A percentile compares a stretch with the other conserved stretches of the same genome.
These are phyloP conservation scores for Cyberlindnera maritima DNA, from an alignment of 805 yeast genomes.

Conservation along the genomic window DNA sequence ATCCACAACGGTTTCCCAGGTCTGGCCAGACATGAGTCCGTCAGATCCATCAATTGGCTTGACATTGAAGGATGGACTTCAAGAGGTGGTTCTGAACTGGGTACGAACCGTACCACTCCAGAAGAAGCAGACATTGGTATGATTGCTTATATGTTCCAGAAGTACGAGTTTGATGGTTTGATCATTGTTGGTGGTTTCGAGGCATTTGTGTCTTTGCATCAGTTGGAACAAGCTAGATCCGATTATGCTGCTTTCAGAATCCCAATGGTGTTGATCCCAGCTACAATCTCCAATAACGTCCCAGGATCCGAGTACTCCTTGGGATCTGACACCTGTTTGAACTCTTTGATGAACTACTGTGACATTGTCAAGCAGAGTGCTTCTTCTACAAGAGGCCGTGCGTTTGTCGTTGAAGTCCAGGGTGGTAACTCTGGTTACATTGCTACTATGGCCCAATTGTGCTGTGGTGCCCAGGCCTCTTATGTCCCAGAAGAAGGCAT, in stretches of 20 bases:
- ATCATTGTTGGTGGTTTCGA: conserved; percentile 95
- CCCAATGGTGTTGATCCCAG: conserved; percentile 91
- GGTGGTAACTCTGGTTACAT: conserved; percentile 96
- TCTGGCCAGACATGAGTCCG: conserved; percentile 83
- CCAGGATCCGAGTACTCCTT: conserved; percentile 97
- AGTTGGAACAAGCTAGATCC: conserved; percentile 71
- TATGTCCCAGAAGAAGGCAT: conserved; percentile 64
- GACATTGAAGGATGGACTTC: conserved; percentile 87
- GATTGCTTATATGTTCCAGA: conserved; percentile 90
- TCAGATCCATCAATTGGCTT: conserved; percentile 72
- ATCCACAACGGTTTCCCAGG: conserved; percentile 94
- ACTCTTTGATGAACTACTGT: conserved; percentile 86
- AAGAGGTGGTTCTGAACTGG: conserved; percentile 93
- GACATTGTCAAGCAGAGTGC: conserved; percentile 95
- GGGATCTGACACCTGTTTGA: conserved; percentile 95
- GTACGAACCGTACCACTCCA: conserved; percentile 89
- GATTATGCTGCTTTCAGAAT: conserved; percentile 89
- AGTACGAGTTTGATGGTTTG: conserved; percentile 82
- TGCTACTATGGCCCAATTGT: conserved; percentile 80
- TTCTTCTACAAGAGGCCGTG: conserved; percentile 89
- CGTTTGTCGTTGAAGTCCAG: conserved; percentile 95
- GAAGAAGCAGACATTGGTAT: conserved; percentile 67
- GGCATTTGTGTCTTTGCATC: conserved; percentile 84
- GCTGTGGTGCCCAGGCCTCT: conserved; percentile 53
- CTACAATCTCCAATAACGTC: conserved; percentile 95